Conservation (phyloP, 2,329 filamentous ascomycete genomes). For the Paecilomyces dactylethromorphus region DNA sequence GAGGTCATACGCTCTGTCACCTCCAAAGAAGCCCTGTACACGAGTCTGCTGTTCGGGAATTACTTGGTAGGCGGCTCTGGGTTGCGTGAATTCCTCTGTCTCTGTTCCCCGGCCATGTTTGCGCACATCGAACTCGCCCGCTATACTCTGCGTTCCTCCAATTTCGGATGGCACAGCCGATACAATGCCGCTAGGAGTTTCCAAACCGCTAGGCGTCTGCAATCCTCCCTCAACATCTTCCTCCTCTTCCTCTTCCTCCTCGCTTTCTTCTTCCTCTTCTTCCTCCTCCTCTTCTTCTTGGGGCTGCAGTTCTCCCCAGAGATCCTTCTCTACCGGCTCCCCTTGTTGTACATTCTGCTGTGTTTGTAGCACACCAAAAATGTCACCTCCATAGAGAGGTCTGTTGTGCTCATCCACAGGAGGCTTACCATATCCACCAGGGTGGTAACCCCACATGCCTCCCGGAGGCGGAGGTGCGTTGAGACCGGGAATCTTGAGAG, state of each 20-base stretch:
- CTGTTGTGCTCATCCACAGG: slow-evolving; percentile 90
- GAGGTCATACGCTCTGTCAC: slow-evolving; percentile 88
- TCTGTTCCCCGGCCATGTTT: slow-evolving; percentile 81
- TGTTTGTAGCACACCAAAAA: slow-evolving; percentile 71
- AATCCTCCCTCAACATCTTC: slow-evolving; percentile 58
- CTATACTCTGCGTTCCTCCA: slow-evolving; percentile 66
- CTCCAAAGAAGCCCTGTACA: slow-evolving; percentile 90
- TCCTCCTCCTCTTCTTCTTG: slow-evolving; percentile 71
- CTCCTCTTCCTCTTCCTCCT: slow-evolving; percentile 64
- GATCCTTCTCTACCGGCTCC: slow-evolving; percentile 75
- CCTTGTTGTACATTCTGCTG: slow-evolving; percentile 58
- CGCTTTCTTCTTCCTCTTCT: slow-evolving; percentile 58
- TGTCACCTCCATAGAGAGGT: slow-evolving; percentile 87
- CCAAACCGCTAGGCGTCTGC: slow-evolving; percentile 68
- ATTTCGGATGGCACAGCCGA: slow-evolving; percentile 78
- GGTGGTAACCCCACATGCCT: slow-evolving; percentile 89
- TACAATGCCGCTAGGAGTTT: slow-evolving; percentile 73
- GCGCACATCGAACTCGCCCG: slow-evolving; percentile 83
- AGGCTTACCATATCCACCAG: slow-evolving; percentile 92
- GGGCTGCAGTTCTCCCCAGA: slow-evolving; percentile 89
- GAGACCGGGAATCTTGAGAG: slow-evolving; percentile 87
- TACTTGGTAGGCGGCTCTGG: slow-evolving; percentile 79
- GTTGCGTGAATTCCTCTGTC: slow-evolving; percentile 70
- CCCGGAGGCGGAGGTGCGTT: slow-evolving; percentile 89
- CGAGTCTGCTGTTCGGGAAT: slow-evolving; percentile 81